Evolutionary conservation across 192 early-diverging fungal species (phyloP).

Genomic region (Pecoramyces ruminantium): DNA sequence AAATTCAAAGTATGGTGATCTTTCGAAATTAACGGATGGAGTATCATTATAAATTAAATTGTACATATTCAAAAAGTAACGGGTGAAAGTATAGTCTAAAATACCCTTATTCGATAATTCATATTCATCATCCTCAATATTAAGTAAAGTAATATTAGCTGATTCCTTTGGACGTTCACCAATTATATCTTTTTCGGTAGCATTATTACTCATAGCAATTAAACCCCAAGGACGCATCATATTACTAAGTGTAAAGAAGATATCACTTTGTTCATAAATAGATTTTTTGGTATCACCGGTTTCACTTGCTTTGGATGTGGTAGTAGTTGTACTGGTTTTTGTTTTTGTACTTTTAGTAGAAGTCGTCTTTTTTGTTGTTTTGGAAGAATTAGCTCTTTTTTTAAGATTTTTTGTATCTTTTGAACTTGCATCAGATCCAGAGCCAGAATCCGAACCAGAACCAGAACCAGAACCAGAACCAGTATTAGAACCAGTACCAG

Average conservation of each 20-base stretch:
- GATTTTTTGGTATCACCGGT: background rate
- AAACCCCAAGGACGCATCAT: background rate
- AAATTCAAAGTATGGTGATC: too few relatives aligned
- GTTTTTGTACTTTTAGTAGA: background rate
- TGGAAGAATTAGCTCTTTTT: background rate
- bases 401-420: background rate
- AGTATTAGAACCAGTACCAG: too few relatives aligned
- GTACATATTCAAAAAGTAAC: too few relatives aligned
- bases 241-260: background rate
- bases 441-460: too few relatives aligned
- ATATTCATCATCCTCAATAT: background rate
- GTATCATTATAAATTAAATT: too few relatives aligned
- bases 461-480: too few relatives aligned
- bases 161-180: too few relatives aligned
- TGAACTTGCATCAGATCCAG: background rate
- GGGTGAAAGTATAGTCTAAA: too few relatives aligned
- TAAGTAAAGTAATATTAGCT: background rate
- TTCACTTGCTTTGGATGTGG: background rate
- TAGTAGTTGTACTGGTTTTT: background rate
- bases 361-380: background rate
- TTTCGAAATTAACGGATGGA: too few relatives aligned
- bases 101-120: too few relatives aligned
- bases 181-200: too few relatives aligned
- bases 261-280: background rate
- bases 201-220: background rate